Evolutionary conservation across 257 asterid genomes (phyloP), one percentile per base, ranked within the genome.

Genomic region (Cinchona pubescens): DNA sequence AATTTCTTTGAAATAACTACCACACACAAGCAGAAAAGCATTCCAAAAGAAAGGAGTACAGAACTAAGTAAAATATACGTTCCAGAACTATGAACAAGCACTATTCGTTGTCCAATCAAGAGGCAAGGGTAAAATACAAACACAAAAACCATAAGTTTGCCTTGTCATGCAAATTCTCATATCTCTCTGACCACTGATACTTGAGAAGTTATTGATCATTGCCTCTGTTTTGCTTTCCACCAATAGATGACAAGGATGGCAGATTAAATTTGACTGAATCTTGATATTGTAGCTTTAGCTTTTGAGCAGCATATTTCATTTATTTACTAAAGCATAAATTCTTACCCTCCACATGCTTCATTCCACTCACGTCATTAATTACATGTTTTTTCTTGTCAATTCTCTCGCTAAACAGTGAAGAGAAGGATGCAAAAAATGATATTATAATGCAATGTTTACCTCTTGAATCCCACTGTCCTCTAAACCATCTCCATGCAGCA

Each of bases 381-480:
- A 42, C 45, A 30, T 46, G 11, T 43, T 23, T 40, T 29, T 73
- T 46, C 8, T 13, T 16, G 25, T 69, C 48, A 61, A 19, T 23
- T 30, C 35, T 37, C 23, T 62, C 16, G 18, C 53, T 30, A 19
- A 15, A 67, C 49, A 49, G 27, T 40, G 40, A n/a, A 4, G 19
- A 30, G 69, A 58, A 58, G 69, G 43, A 61, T 18, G 23, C 0
- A n/a, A 55, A n/a, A 7, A 66, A 62, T 21, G 10, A 78, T 38
- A 60, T 59, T 27, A n/a, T 43, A 37, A 68, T 76, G 55, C 69
- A 86, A 79, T 18, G 18, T 3, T 84, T 94, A 95, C 99, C 98
- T 95, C 99, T 86, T 90, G 86, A 82, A 95, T 95, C 77, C 91
- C 94, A 69, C 84, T 88, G 69, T 85, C 90, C 89, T 89, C 91